Evolutionary conservation across 2,329 filamentous ascomycete species (phyloP), one percentile per base, ranked within the genome.

Genomic region (Trichophyton equinum): DNA sequence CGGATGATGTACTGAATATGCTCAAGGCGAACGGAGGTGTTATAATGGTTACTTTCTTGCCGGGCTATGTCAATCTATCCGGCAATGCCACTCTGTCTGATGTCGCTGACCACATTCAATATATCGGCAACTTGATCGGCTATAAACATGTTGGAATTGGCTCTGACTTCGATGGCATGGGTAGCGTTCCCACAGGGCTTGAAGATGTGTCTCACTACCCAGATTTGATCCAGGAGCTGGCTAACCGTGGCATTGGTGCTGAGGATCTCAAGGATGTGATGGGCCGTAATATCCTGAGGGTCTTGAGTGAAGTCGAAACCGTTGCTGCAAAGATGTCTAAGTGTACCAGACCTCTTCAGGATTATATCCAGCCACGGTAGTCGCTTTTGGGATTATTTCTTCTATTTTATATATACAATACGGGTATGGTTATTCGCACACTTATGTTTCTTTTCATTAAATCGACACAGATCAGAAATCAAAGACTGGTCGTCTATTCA

Each of bases 31-130:
- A 81, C 1, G 82, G 86, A 64, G 87, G 87, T 2, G 68, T 97
- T 8, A 88, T 96, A 59, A 95, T 96, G 90, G 84, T 96, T 64
- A 96, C 95, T 72, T 95, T 96, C 69, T 78, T 82, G 15, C 89
- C 90, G 0, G 85, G 85, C 18, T 96, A 96, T 71, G 83, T 96
- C 63, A 77, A 81, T 1, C 79, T 82, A 8, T 76, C 80, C 0
- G 78, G 78, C 58, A 86, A 91, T 64, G 83, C 84, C 7, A 95
- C 89, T 0, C 73, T 97, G 40, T 79, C 79, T 22, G 88, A 91
- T 63, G 89, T 95, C 1, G 89, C 84, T 0, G 80, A 85, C 63
- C 92, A 96, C 72, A 86, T 96, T 63, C 79, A 83, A 64, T 81
- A 97, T 70, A 91, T 96, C 65, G 92, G 89, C 1, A 78, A 88